Evolutionary conservation across 371 early-diverging fungal genomes (phyloP).

Genomic region (Parasitella parasitica): DNA sequence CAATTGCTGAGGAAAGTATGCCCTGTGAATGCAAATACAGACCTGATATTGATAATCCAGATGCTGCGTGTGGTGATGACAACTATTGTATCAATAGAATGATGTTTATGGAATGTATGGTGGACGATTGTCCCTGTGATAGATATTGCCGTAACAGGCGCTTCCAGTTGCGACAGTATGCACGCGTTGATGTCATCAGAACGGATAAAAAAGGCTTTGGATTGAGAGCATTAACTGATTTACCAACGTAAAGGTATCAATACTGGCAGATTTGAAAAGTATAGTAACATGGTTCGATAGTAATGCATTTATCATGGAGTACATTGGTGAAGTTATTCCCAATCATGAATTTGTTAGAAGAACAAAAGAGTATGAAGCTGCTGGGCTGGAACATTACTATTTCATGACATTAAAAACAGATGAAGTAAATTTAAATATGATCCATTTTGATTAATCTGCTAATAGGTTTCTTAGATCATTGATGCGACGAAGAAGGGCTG

Average conservation of each 20-base stretch:
- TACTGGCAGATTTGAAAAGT: background rate
- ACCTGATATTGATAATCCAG: slow-evolving; percentile 39
- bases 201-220: slow-evolving; percentile 92
- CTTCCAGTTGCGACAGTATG: slow-evolving; percentile 80
- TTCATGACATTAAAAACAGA: slow-evolving; percentile 90
- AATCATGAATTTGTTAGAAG: slow-evolving; percentile 73
- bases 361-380: slow-evolving; percentile 71
- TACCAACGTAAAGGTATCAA: slow-evolving; percentile 51
- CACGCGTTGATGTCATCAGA: slow-evolving; percentile 78
- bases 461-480: slow-evolving; percentile 57
- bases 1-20: slow-evolving; percentile 71
- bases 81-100: slow-evolving; percentile 87
- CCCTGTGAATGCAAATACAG: slow-evolving; percentile 78
- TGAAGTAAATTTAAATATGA: slow-evolving; percentile 69
- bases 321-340: slow-evolving; percentile 91
- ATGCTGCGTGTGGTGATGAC: slow-evolving; percentile 80
- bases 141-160: slow-evolving; percentile 86
- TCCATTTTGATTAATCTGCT: background rate
- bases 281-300: slow-evolving; percentile 7
- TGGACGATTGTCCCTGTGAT: slow-evolving; percentile 85
- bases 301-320: slow-evolving; percentile 86
- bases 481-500: slow-evolving; percentile 88
- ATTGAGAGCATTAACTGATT: slow-evolving; percentile 63
- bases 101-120: slow-evolving; percentile 88
- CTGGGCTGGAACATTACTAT: slow-evolving; percentile 89